These are phyloP conservation scores for Salvia rosmarinus DNA, from an alignment of 257 asterid species.

Conservation along the genomic window DNA sequence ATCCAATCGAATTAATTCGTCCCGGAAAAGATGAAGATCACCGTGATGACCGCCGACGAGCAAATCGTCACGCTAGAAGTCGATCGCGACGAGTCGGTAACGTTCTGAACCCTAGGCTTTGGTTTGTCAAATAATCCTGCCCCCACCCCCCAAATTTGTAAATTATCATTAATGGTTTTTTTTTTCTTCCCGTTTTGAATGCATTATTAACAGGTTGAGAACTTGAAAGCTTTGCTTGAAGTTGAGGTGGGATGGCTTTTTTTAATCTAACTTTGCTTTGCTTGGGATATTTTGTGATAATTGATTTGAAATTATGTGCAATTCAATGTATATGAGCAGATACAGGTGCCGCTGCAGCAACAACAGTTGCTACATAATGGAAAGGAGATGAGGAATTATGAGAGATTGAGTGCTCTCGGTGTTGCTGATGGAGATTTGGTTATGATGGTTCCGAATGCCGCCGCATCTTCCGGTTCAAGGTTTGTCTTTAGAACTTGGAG, in stretches of 20 bases:
- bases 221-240: conserved; percentile 92
- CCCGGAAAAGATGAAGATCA: conserved; percentile 81
- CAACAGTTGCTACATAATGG: conserved; percentile 89
- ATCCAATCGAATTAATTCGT: conserved; percentile 20
- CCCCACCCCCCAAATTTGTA: not conserved
- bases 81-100: conserved; percentile 93
- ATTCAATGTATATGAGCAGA: conserved; percentile 54
- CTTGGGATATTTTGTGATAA: not conserved
- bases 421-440: conserved; percentile 91
- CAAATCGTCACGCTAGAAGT: conserved; percentile 82
- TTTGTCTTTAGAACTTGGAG: conserved; percentile 32
- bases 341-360: conserved; percentile 76
- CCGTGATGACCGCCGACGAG: conserved; percentile 95
- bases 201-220: conserved; percentile 72
- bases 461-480: conserved; percentile 64
- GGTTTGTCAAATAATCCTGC: not conserved
- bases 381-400: conserved; percentile 76
- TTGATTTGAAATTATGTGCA: conserved; percentile 29
- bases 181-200: not conserved
- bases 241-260: conserved; percentile 71
- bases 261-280: not conserved
- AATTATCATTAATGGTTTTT: conserved; percentile 5
- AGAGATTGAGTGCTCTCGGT: conserved; percentile 71
- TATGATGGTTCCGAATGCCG: conserved; percentile 68
- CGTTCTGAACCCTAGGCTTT: not conserved